Evolutionary conservation across 805 yeast species (phyloP), one percentile per base, ranked within the genome.

Genomic region (Kodamaea hsintzibuensis): DNA sequence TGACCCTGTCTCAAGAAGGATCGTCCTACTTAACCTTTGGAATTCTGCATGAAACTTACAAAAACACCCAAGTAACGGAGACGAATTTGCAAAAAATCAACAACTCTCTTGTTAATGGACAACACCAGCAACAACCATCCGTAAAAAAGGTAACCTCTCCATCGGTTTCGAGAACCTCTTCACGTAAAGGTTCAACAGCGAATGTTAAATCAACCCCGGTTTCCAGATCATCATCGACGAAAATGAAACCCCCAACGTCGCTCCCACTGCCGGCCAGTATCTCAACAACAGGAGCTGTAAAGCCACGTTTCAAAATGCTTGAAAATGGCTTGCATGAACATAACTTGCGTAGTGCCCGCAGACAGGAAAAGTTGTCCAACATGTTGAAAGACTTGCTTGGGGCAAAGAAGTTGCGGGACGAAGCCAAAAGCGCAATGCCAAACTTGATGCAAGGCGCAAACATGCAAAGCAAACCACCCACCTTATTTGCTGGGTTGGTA

Each of bases 301-400:
- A 70, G 47, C 82, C 82, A 1, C 61, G 92, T 43, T 85, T 86
- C 64, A 61, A 73, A 17, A 70, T 85, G 63, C 71, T 74, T 49
- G 90, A 85, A 48, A 86, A 86, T 60, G 96, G 96, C 3, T 58
- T 72, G 10, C 99, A 93, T 69, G 89, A 82, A 62, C 99, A 93
- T 69, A 84, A 83, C 65, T 75, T 93, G 55, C 80, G 83, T 55
- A 85, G 86, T 44, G 85, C 93, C 7, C 86, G 84, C 66, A 76
- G 96, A 60, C 93, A 88, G 67, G 96, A 88, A 63, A 88, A 88
- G 60, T 67, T 88, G 38, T 79, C 85, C 7, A 83, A 83, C 55
- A 86, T 88, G 91, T 76, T 88, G 57, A 88, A 86, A 63, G 90
- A 85, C 65, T 77, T 87, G 60, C 67, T 88, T n/a, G 91, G 90